Base-by-base conservation (phyloP, 805 yeast species). In the Candida silvicultrix region DNA sequence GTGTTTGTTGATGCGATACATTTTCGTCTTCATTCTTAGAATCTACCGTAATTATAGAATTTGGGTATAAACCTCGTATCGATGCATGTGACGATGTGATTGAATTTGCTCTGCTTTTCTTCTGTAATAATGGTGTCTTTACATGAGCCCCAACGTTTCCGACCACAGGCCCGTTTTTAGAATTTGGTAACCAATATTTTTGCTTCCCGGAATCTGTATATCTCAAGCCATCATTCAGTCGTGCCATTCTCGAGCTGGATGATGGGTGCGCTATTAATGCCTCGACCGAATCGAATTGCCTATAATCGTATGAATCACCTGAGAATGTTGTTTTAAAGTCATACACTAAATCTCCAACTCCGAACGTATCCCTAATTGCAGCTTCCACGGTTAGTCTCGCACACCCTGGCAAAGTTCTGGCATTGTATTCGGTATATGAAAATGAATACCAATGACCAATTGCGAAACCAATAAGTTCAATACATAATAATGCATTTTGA, bases 371-470 rank as follows among this genome's bases (percentile, higher is more conserved):
- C 45, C 80, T 72, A 2, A 89, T 45, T 0, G 98, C 96, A 48
- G 76, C 73, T 38, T 50, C 55, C 11, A 81, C 71, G 21, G 78
- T 69, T 44, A 90, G 56, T 39, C 96, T 68, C 0, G 81, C 84
- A 37, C 88, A 83, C 29, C 82, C 83, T 0, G 94, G 89, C 42
- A 85, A 66, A 12, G 66, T 67, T 10, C 75, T 62, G 2, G 78
- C 70, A 2, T 82, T 77, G 60, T 84, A 94, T 37, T 88, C 94
- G 3, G 68, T 66, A 65, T 84, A 85, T 6, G 89, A 80, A 63
- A 94, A 94, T 0, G 98, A 89, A 40, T 72, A 60, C 83, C 89
- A 82, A 66, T 94, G 98, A n/a, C 94, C 83, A 21, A 85, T 64
- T 0, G 98, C 89, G 69, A 94, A 92, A 3, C 80, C 85, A 20